Percentiles rank a stretch among this genome's conserved stretches.
Conservation (phyloP, 768 basidiomycete genomes). For the Lactarius psammicola region DNA sequence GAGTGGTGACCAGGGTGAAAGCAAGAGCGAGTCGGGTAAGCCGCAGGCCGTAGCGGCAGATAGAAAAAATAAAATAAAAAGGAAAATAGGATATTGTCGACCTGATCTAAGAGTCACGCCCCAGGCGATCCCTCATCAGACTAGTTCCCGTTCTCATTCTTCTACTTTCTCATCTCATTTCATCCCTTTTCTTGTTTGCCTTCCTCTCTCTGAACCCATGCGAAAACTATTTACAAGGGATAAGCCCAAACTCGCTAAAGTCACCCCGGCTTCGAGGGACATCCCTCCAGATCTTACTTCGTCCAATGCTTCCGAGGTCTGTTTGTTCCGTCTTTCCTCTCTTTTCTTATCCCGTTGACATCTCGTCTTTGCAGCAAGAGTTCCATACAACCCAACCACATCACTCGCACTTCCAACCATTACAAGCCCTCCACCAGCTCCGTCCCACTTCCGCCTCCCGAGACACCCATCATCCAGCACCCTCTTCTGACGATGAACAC, state of each 20-base stretch:
- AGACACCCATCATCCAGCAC: constrained; percentile 33
- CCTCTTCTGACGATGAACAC: constrained; percentile 42
- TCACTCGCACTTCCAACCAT: constrained; percentile 4
- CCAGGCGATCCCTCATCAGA: constrained; percentile 16
- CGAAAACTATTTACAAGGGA: constrained; percentile 59
- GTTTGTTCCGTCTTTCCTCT: constrained; percentile 11
- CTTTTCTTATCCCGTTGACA: not conserved
- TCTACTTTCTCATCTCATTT: not conserved
- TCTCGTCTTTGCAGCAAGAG: not conserved
- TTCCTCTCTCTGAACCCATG: constrained; percentile 38
- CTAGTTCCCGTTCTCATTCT: constrained; percentile 1
- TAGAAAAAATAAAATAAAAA: not conserved
- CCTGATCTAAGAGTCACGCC: constrained; percentile 12
- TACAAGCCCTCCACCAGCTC: constrained; percentile 21
- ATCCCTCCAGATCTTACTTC: constrained; percentile 35
- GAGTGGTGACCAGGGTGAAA: no score
- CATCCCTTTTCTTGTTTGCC: not conserved
- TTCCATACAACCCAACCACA: constrained; percentile 19
- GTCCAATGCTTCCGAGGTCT: constrained; percentile 34
- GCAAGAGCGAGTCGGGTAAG: no score
- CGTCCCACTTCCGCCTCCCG: constrained; percentile 18
- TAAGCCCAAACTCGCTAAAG: constrained; percentile 44
- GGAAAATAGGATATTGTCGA: not conserved
- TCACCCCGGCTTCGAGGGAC: constrained; percentile 32
- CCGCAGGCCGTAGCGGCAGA: not conserved